Conservation (phyloP, 176 grass and related monocot genomes). For the Aegilops bicornis region DNA sequence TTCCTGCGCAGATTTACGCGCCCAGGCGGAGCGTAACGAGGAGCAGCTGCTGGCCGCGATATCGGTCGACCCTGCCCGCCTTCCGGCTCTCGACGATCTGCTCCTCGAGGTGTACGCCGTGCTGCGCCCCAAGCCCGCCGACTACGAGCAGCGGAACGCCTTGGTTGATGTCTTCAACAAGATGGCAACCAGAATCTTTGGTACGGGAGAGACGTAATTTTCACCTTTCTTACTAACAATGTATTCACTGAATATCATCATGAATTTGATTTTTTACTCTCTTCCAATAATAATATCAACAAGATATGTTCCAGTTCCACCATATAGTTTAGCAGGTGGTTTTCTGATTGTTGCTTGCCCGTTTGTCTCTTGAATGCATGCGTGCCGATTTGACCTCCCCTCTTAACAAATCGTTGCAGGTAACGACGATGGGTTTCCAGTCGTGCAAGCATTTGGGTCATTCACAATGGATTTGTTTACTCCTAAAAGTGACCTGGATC, state of each 20-base stretch:
- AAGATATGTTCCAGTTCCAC: no score
- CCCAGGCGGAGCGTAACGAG: slow-evolving; percentile 38
- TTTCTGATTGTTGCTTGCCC: not conserved
- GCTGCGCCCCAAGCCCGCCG: slow-evolving; percentile 52
- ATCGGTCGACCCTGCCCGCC: slow-evolving; percentile 25
- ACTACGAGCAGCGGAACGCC: slow-evolving; percentile 60
- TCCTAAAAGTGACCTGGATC: slow-evolving; percentile 75
- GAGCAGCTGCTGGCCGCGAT: slow-evolving; percentile 41
- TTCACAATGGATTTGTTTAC: slow-evolving; percentile 97
- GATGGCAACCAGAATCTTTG: slow-evolving; percentile 56
- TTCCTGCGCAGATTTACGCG: slow-evolving; percentile 42
- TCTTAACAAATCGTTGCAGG: slow-evolving; percentile 46
- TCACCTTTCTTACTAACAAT: not conserved
- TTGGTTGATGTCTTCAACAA: slow-evolving; percentile 55
- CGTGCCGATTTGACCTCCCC: not conserved
- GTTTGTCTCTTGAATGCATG: not conserved
- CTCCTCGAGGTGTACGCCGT: slow-evolving; percentile 56
- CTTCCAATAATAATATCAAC: no score
- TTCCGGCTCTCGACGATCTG: slow-evolving; percentile 43
- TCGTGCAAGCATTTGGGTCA: slow-evolving; percentile 86
- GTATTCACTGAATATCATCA: not conserved
- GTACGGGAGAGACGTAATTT: no score
- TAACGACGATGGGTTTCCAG: slow-evolving; percentile 47
- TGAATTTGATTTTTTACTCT: no score
- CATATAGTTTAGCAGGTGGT: not conserved